A percentile compares a stretch with the other conserved stretches of the same genome.
Evolutionary conservation across 2,329 filamentous ascomycete genomes (phyloP).

Genomic region (Cytospora chrysosperma): DNA sequence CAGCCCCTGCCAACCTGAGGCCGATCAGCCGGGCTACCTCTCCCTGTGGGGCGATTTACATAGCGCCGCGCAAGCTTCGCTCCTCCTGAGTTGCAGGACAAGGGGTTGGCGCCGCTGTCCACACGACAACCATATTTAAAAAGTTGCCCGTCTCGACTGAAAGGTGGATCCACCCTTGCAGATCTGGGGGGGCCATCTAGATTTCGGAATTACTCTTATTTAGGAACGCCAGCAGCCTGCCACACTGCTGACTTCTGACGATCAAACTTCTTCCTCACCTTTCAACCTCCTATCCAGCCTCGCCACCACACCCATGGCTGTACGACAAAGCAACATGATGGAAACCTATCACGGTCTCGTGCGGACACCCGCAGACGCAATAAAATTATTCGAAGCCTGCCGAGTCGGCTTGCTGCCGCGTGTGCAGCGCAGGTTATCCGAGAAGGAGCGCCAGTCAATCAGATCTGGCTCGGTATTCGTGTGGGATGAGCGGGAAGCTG

Average conservation of each 20-base stretch:
- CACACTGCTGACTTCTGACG: slow-evolving; percentile 13
- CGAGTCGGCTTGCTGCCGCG: slow-evolving; percentile 83
- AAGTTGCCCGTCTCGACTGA: slow-evolving; percentile 22
- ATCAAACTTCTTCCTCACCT: slow-evolving; percentile 1
- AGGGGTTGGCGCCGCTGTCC: slow-evolving; percentile 26
- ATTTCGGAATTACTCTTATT: slow-evolving; percentile 20
- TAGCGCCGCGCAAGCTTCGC: slow-evolving; percentile 27
- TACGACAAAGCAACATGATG: slow-evolving; percentile 56
- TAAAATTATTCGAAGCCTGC: slow-evolving; percentile 98
- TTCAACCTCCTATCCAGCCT: slow-evolving; percentile 1
- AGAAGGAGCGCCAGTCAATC: slow-evolving; percentile 96
- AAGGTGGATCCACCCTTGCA: slow-evolving; percentile 21
- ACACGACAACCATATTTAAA: slow-evolving; percentile 24
- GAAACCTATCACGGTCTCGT: slow-evolving; percentile 96
- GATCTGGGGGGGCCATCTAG: slow-evolving; percentile 25
- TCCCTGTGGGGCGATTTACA: slow-evolving; percentile 24
- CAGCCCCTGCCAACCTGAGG: slow-evolving; percentile 24
- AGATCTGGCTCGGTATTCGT: slow-evolving; percentile 97
- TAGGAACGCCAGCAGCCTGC: slow-evolving; percentile 17
- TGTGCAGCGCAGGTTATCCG: slow-evolving; percentile 88
- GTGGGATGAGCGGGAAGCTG: slow-evolving; percentile 98
- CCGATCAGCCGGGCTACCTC: slow-evolving; percentile 24
- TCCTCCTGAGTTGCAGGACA: slow-evolving; percentile 26
- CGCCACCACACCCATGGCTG: slow-evolving; percentile 16
- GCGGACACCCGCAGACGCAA: slow-evolving; percentile 92